These are phyloP conservation scores for Trypanosoma lewisi DNA, from an alignment of 208 protist genomes.

Conservation along the genomic window DNA sequence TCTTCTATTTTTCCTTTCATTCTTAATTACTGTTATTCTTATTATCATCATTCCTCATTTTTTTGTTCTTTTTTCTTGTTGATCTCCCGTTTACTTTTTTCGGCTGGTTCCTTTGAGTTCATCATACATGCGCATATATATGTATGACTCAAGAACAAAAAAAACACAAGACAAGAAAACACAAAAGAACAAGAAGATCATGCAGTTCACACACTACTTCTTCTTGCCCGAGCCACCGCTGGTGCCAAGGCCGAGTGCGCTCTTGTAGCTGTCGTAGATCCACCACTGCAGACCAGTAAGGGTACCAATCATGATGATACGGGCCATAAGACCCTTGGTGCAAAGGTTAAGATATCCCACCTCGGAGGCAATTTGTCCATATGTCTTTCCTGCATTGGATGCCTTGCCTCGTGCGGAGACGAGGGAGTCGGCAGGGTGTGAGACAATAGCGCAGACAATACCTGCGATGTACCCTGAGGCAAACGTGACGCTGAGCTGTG, in stretches of 20 bases:
- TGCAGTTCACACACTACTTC: background rate
- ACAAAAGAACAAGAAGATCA: background rate
- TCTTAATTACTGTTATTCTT: background rate
- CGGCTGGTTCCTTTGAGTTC: too few relatives aligned
- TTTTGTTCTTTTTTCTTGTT: background rate
- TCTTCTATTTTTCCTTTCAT: background rate
- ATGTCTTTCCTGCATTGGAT: slow-evolving; percentile 70
- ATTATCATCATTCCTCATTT: background rate
- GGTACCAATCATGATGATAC: slow-evolving; percentile 97
- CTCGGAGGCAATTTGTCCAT: slow-evolving; percentile 83
- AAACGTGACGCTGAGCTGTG: slow-evolving; percentile 90
- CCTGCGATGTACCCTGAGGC: slow-evolving; percentile 93
- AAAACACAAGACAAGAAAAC: slow-evolving; percentile 10
- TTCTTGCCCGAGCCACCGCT: slow-evolving; percentile 35
- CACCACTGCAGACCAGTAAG: slow-evolving; percentile 96
- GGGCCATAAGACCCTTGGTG: slow-evolving; percentile 90
- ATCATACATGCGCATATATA: too few relatives aligned
- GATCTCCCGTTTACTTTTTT: too few relatives aligned
- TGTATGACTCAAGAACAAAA: slow-evolving; percentile 16
- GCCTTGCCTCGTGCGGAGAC: slow-evolving; percentile 92
- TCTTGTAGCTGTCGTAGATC: slow-evolving; percentile 86
- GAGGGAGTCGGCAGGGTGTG: slow-evolving; percentile 95
- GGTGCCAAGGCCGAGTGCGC: slow-evolving; percentile 35
- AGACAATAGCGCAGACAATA: slow-evolving; percentile 94
- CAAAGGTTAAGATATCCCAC: slow-evolving; percentile 81